Conservation (phyloP, 2,329 filamentous ascomycete species). For the Botrytis squamosa region DNA sequence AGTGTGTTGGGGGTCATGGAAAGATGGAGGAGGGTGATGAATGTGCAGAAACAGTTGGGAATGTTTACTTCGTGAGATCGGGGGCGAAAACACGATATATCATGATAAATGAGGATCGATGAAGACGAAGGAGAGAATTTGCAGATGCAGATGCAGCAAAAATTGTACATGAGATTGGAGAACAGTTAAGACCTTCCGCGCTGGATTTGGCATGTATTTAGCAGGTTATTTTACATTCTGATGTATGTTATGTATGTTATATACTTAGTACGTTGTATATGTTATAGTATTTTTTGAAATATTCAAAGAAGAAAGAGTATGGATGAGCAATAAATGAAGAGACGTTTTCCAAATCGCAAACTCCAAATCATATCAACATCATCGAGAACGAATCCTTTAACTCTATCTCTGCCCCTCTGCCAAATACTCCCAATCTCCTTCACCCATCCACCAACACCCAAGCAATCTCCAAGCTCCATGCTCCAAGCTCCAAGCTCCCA, state of each 20-base stretch:
- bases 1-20: constrained; percentile 32
- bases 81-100: background rate
- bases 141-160: background rate
- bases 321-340: background rate
- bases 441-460: background rate
- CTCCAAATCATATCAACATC: background rate
- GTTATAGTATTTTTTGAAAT: background rate
- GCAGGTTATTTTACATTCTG: background rate
- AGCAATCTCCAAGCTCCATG: background rate
- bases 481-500: background rate
- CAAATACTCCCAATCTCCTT: background rate
- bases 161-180: constrained; percentile 11
- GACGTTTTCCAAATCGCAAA: background rate
- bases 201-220: constrained; percentile 11
- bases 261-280: background rate
- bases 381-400: background rate
- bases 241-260: constrained; percentile 10
- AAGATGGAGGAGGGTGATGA: constrained; percentile 28
- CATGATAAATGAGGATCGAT: background rate
- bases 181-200: background rate
- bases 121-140: background rate
- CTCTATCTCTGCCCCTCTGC: background rate
- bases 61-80: constrained; percentile 19
- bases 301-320: background rate
- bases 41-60: constrained; percentile 23